Evolutionary conservation across 2,329 filamentous ascomycete species (phyloP), one percentile per base, ranked within the genome.

Genomic region (Phyllosticta citriasiana): DNA sequence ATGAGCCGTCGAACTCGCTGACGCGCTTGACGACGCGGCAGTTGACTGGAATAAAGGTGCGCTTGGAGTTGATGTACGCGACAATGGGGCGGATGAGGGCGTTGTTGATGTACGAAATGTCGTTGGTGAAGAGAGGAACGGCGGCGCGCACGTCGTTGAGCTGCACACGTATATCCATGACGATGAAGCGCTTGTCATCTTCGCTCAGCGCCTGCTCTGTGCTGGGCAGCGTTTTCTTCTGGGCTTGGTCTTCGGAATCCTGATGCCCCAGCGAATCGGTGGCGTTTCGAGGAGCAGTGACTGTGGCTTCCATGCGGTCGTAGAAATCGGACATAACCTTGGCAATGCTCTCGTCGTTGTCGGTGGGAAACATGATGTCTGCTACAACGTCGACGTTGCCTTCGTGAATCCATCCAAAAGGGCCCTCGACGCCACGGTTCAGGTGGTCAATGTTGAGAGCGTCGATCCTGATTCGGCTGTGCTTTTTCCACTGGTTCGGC

Each of bases 271-370:
- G 69, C 9, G 70, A 70, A 61, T 70, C 71, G 57, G 73, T 68
- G n/a, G 70, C 73, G 65, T 88, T 86, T 27, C 86, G 84, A 70
- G 91, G 91, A 26, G 88, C 85, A 1, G 87, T 91, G 24, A 97
- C 91, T 0, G 91, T 91, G 53, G 94, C 91, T 75, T 99, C 94
- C 70, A 99, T 84, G 64, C 91, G 89, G 72, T 97, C 93, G 74
- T 97, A 97, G 69, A 99, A 92, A 71, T 97, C 92, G n/a, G 88
- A 87, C 83, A 99, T 89, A 54, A 97, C 91, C 72, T 97, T 97
- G 25, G 88, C 88, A 61, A 99, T 87, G 65, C 92, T 89, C 64
- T 93, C 91, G 63, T 96, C 89, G 51, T 85, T 84, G 60, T 97
- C 94, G 33, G 86, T 85, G 0, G 94, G 94, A 64, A 99, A 89